Evolutionary conservation across 495 filamentous ascomycete species (phyloP).

Genomic region (Cetradonia linearis): DNA sequence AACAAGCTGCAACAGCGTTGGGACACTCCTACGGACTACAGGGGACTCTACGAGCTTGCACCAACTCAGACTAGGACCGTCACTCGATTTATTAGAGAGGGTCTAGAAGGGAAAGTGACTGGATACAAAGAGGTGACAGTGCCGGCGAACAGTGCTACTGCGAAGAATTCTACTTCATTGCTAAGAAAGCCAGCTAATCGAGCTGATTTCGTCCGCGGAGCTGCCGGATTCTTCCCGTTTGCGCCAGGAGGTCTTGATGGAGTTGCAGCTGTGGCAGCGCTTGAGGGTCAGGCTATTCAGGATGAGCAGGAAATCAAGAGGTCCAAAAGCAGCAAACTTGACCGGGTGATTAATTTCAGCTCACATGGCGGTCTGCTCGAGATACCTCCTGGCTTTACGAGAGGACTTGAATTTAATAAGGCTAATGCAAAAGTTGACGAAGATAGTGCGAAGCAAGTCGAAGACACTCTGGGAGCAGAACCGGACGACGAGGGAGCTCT

Average conservation of each 20-base stretch:
- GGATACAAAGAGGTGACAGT: constrained; percentile 93
- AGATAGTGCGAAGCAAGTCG: constrained; percentile 57
- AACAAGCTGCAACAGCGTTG: constrained; percentile 84
- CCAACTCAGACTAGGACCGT: constrained; percentile 88
- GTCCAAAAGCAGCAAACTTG: constrained; percentile 42
- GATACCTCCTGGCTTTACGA: constrained; percentile 69
- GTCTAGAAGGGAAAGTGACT: constrained; percentile 84
- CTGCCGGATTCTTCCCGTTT: constrained; percentile 92
- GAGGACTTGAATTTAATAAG: constrained; percentile 66
- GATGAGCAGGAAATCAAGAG: constrained; percentile 37
- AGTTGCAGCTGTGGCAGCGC: constrained; percentile 66
- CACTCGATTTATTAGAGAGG: constrained; percentile 83
- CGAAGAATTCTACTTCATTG: constrained; percentile 93
- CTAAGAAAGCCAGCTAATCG: constrained; percentile 75
- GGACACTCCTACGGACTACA: constrained; percentile 67
- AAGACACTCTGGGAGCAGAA: constrained; percentile 62
- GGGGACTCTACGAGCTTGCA: constrained; percentile 71
- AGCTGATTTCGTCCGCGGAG: constrained; percentile 91
- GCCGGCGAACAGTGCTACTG: constrained; percentile 78
- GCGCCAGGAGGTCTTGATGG: constrained; percentile 84
- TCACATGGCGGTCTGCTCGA: constrained; percentile 70
- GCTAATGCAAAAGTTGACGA: constrained; percentile 46
- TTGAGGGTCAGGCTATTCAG: constrained; percentile 53
- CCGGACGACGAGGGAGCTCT: constrained; percentile 32
- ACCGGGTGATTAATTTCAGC: constrained; percentile 72